Conservation (phyloP, 2,329 filamentous ascomycete genomes). For the Knufia petricola region DNA sequence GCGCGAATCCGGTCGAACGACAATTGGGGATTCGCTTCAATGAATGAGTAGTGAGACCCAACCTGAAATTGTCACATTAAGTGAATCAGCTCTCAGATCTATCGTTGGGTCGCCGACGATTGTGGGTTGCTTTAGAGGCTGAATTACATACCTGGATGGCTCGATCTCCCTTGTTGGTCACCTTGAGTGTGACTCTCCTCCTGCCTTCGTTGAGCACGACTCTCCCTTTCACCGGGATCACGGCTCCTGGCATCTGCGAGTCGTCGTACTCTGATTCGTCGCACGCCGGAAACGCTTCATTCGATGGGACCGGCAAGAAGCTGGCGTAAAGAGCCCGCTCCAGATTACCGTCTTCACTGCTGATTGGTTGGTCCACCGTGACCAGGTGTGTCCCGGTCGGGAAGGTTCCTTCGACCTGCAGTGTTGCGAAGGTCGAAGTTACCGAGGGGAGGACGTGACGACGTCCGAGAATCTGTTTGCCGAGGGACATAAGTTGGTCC, state of each 20-base stretch:
- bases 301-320: slow-evolving; percentile 70
- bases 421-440: slow-evolving; percentile 64
- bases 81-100: too few relatives aligned
- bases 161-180: slow-evolving; percentile 79
- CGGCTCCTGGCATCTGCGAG: slow-evolving; percentile 71
- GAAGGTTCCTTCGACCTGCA: slow-evolving; percentile 94
- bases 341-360: slow-evolving; percentile 74
- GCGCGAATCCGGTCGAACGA: slow-evolving; percentile 75
- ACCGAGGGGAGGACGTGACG: slow-evolving; percentile 84
- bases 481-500: slow-evolving; percentile 84
- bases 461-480: slow-evolving; percentile 83
- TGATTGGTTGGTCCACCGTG: slow-evolving; percentile 84
- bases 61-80: too few relatives aligned
- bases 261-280: slow-evolving; percentile 55
- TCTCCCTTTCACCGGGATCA: slow-evolving; percentile 58
- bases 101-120: too few relatives aligned
- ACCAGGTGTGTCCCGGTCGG: slow-evolving; percentile 84
- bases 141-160: too few relatives aligned
- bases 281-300: slow-evolving; percentile 57
- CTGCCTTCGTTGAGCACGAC: slow-evolving; percentile 64
- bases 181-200: slow-evolving; percentile 61
- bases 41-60: slow-evolving; percentile 91
- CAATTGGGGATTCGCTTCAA: slow-evolving; percentile 85
- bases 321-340: slow-evolving; percentile 79
- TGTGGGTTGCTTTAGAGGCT: too few relatives aligned